Base-by-base conservation (phyloP, 1,139 yeast genomes). In the Yamadazyma taylorii region DNA sequence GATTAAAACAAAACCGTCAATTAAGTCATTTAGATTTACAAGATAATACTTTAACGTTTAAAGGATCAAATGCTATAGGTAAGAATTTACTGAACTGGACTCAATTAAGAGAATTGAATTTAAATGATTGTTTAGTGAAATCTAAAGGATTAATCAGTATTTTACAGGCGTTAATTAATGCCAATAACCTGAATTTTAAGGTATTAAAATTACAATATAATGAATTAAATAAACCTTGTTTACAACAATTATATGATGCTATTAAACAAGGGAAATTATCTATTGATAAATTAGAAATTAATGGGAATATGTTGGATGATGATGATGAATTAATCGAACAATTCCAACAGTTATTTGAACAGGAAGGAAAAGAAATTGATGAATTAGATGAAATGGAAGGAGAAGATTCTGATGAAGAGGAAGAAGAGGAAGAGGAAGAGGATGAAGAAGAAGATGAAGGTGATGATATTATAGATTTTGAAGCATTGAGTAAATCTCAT, bases 381-480 rank as follows among this genome's bases (percentile, higher is more conserved):
- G 97, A 89, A 51, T 72, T 89, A 42, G 97, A 92, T 52, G 98
- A 92, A 52, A 77, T 94, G 67, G 98, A 92, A 65, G 96, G 88
- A 58, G 73, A 81, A 34, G 89, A 86, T 48, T 82, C 87, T 43
- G 97, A 86, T 17, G 95, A 84, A 39, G 95, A 85, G 43, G 92
- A 81, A 22, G 87, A 79, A 8, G 86, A 78, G 5, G 85, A 76
- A 11, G 85, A 76, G 4, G 89, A 79, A 11, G 85, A 78, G 5
- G 85, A 73, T 15, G 79, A 68, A 12, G 81, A 69, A 25, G 81
- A 75, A 36, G 63, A 56, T 27, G 21, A 19, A 19, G 73, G 70
- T 40, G 13, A 14, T n/a, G 74, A 68, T 34, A 79, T 76, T 35
- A 73, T 73, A 41, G 79, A 78, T 48, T 70, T 78, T 51, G 75